Evolutionary conservation across 805 yeast species (phyloP), one percentile per base, ranked within the genome.

Genomic region (Torulaspora maleeae): DNA sequence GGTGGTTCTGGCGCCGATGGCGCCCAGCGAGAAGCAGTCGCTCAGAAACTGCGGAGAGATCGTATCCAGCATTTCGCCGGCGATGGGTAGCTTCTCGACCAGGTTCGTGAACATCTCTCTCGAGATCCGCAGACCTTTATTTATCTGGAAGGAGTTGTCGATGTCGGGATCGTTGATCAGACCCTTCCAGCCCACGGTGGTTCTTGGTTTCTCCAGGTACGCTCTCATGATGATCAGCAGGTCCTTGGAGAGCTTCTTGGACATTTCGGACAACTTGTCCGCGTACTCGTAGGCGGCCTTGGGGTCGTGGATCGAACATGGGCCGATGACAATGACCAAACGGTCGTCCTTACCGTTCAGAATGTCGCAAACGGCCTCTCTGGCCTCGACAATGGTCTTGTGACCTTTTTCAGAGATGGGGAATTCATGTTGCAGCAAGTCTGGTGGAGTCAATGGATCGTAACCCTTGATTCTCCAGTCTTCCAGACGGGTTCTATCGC

Each of bases 121-220:
- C 5, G 97, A 77, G 49, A 89, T 82, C 63, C 91, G 76, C 56
- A 91, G 77, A 59, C 99, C 99, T 71, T 91, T 90, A 75, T 91
- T 91, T 67, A 91, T 91, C 59, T 89, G 80, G 80, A 86, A 91
- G 42, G 95, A 76, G 49, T 87, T 87, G 67, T 91, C 95, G 58
- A 91, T 83, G 60, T 93, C 96, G 27, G 99, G 99, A 68, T 91
- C 99, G 66, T 91, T 91, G 60, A 91, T 93, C 55, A 91, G 76
- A 56, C 99, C 99, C 72, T 91, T 91, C 99, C 99, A 91, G 49
- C 99, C 99, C 37, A 93, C 98, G 24, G 98, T 91, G 41, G 99
- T 91, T 71, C 99, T 82, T 58, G 99, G 99, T 71, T 91, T 91
- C 68, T 91, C 99, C 61, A 93, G 76, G 73, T 93, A 93, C 3